Evolutionary conservation across 2,329 filamentous ascomycete genomes (phyloP), one percentile per base, ranked within the genome.

Genomic region (Phyllosticta citribraziliensis): DNA sequence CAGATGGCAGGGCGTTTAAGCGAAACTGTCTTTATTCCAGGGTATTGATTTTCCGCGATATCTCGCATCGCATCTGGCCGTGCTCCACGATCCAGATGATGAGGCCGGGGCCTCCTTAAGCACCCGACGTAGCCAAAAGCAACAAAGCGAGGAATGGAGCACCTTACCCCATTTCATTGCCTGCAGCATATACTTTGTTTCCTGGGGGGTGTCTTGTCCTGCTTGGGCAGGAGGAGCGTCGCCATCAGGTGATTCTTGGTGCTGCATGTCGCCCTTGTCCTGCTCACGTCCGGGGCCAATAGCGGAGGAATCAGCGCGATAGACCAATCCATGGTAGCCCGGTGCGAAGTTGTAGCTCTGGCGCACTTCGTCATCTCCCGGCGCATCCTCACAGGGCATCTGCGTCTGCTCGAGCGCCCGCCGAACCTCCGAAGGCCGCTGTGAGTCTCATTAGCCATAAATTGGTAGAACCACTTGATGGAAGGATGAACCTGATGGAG

Each of bases 281-380:
- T 59, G 60, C 4, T 65, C 63, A 64, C 56, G 17, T 2, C 80
- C 80, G 14, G 81, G 79, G n/a, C 84, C 84, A 64, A 78, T 76
- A 62, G 87, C 84, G 12, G 85, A 80, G 5, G 82, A 81, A 57
- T 91, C 84, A 35, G 90, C 90, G 63, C 91, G 85, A 71, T 96
- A 96, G 25, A 97, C 89, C 24, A 94, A 79, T 35, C 94, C 93
- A 69, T 88, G 82, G 64, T 91, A 89, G 0, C 92, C 89, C 0
- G 94, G 94, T 0, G 93, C 91, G 70, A 99, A 95, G 72, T 97
- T 97, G 77, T 95, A 96, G 40, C 84, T 91, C 70, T 90, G 88
- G 47, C 88, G 83, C 35, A 85, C 76, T 55, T 78, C 82, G 19
- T 89, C 84, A 66, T 96, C 89, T 3, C 83, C 82, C 0, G 89